Evolutionary conservation across 306 rosid species (phyloP), one percentile per base, ranked within the genome.

Genomic region (Vicia faba): DNA sequence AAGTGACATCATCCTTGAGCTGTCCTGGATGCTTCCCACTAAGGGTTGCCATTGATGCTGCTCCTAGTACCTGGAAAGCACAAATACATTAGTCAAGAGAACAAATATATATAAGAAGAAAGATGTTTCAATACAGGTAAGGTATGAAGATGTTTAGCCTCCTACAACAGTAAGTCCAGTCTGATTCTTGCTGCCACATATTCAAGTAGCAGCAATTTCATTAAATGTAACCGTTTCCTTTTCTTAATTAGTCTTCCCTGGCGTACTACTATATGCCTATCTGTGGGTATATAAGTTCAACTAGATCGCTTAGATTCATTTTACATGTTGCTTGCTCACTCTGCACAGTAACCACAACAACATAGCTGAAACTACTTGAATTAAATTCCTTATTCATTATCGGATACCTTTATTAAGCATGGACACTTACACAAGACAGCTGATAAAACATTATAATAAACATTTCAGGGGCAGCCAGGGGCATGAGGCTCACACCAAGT

Each of bases 1-100:
- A 93, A 43, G 95, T 73, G 19, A 85, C 97, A 9, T 93, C 93
- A 40, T 89, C 97, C 76, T 92, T 92, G 60, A 92, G 96, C 73
- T 89, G 89, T 31, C 91, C 96, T 5, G 95, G 89, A 74, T 89
- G 96, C 83, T 86, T 89, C 68, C 91, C 88, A 11, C 76, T 64
- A 51, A 76, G 73, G 15, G 64, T 58, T 59, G 80, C 85, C 98
- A 89, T 87, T 56, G 89, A 74, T 71, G 97, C 96, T 58, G 96
- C 98, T 65, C 98, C 98, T 11, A 89, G 62, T 55, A 93, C 96
- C 98, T 93, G 74, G 40, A 49, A 73, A 69, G 58, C 14, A 61
- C 31, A 26, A 11, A 7, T 8, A 33, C 15, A 45, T 48, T 11
- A 11, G 26, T 8, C 56, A 65, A 53, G 19, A 39, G 33, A 31